These are phyloP conservation scores for Cercospora zeina DNA, from an alignment of 2,329 filamentous ascomycete species.

Conservation along the genomic window DNA sequence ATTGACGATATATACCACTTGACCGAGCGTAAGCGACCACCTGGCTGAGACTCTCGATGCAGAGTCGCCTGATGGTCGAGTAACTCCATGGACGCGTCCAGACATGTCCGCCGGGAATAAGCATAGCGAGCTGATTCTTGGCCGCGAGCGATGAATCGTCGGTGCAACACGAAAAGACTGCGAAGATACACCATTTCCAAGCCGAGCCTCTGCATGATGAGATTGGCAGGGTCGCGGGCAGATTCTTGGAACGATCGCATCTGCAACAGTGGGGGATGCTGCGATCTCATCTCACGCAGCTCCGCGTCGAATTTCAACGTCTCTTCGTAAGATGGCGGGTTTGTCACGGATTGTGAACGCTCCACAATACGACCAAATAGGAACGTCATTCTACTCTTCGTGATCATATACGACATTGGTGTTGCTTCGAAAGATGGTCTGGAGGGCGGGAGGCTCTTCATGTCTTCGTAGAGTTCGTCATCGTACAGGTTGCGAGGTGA, in stretches of 20 bases:
- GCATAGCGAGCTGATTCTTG: conserved; percentile 77
- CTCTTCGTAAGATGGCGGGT: conserved; percentile 60
- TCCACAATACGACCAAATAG: conserved; percentile 73
- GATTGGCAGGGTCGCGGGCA: conserved; percentile 65
- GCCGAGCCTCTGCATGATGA: conserved; percentile 79
- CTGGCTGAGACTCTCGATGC: conserved; percentile 70
- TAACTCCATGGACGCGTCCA: conserved; percentile 82
- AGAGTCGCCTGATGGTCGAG: conserved; percentile 75
- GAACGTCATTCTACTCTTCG: conserved; percentile 66
- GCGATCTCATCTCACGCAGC: conserved; percentile 59
- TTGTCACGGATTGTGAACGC: conserved; percentile 61
- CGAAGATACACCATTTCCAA: conserved; percentile 86
- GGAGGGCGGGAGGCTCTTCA: conserved; percentile 66
- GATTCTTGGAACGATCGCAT: conserved; percentile 73
- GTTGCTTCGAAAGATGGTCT: conserved; percentile 70
- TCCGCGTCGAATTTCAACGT: conserved; percentile 61
- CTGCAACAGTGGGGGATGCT: conserved; percentile 76
- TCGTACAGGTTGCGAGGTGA: conserved; percentile 78
- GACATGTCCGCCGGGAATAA: conserved; percentile 78
- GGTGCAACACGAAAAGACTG: conserved; percentile 82
- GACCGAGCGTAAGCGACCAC: conserved; percentile 69
- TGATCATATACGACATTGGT: conserved; percentile 76
- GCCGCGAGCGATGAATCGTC: conserved; percentile 79
- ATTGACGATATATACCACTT: conserved; percentile 78
- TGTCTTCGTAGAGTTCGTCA: conserved; percentile 72